Evolutionary conservation across 2,329 filamentous ascomycete species (phyloP), one percentile per base, ranked within the genome.

Genomic region (Colletotrichum sp.): DNA sequence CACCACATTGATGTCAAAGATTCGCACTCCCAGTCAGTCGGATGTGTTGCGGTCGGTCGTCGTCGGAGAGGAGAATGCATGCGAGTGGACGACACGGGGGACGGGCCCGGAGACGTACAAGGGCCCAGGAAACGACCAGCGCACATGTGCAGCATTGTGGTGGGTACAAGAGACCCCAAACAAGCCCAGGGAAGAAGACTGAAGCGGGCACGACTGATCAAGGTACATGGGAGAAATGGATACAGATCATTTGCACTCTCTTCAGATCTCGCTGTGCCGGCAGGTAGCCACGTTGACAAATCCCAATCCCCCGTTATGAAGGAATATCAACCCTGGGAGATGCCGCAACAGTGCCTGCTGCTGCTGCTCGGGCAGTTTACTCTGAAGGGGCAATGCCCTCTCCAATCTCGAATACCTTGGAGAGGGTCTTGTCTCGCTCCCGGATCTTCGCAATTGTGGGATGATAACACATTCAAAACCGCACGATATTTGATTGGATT

Each of bases 401-500:
- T 52, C 43, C n/a, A 12, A 13, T 32, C 36, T n/a, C 26, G 26
- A 48, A 16, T 4, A 18, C 48, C 28, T 43, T 30, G 21, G 7
- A 18, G 21, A 34, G 66, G 43, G 34, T 32, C 66, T 30, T 32
- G 32, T 32, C 66, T 32, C 55, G 32, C 21, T 48, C 26, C 36
- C 43, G 38, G 14, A 68, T 69, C 64, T 36, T 69, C 28, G 30
- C 21, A 58, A 48, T 21, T 13, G 70, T 69, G 70, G 61, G 24
- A 61, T 61, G 48, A 66, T 66, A 48, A n/a, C 18, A 58, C 24
- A 52, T n/a, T 18, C n/a, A 68, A 59, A 38, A 75, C 21, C 69
- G 56, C 64, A 75, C 62, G 62, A 72, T 62, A 69, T 67, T 64
- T 28, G 36, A 74, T 55, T 62, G 38, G 68, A 5, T 43, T 28